Evolutionary conservation across 768 basidiomycete species (phyloP).

Genomic region (Phlebiopsis flavidoalba): DNA sequence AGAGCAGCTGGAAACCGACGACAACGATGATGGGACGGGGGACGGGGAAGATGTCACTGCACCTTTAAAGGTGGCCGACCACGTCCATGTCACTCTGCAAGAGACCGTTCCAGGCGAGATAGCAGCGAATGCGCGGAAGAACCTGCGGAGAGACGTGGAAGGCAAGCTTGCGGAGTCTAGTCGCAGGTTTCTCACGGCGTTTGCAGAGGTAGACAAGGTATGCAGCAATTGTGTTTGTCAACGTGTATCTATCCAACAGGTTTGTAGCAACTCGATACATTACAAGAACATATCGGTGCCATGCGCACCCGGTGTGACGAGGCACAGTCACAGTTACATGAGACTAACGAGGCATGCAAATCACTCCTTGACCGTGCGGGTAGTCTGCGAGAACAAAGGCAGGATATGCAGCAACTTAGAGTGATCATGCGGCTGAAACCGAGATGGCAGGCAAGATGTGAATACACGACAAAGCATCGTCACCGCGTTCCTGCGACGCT

Average conservation of each 20-base stretch:
- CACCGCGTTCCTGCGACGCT: slow-evolving; percentile 72
- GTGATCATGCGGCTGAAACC: not conserved
- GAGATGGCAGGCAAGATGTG: slow-evolving; percentile 51
- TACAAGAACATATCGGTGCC: slow-evolving; percentile 70
- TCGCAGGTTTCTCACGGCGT: slow-evolving; percentile 73
- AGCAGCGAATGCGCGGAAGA: slow-evolving; percentile 71
- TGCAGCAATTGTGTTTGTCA: slow-evolving; percentile 26
- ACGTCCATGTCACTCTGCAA: slow-evolving; percentile 16
- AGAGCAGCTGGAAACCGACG: slow-evolving; percentile 20
- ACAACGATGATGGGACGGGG: not conserved
- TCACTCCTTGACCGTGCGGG: slow-evolving; percentile 80
- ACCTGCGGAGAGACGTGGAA: slow-evolving; percentile 83
- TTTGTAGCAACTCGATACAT: slow-evolving; percentile 72
- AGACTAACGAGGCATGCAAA: slow-evolving; percentile 74
- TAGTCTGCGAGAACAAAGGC: slow-evolving; percentile 72
- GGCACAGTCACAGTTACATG: slow-evolving; percentile 69
- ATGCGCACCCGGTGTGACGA: slow-evolving; percentile 85
- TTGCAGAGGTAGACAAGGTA: slow-evolving; percentile 89
- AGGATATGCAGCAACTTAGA: slow-evolving; percentile 11
- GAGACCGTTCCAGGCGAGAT: slow-evolving; percentile 49
- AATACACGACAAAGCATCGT: slow-evolving; percentile 73
- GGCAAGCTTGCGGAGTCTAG: slow-evolving; percentile 77
- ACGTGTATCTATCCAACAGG: not conserved
- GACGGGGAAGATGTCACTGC: slow-evolving; percentile 3
- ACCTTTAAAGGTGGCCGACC: not conserved